A percentile compares a stretch with the other conserved stretches of the same genome.
phyloP scores from a whole-genome alignment of 2,329 filamentous ascomycete species.

The Ceratocystis eucalypticola region DNA sequence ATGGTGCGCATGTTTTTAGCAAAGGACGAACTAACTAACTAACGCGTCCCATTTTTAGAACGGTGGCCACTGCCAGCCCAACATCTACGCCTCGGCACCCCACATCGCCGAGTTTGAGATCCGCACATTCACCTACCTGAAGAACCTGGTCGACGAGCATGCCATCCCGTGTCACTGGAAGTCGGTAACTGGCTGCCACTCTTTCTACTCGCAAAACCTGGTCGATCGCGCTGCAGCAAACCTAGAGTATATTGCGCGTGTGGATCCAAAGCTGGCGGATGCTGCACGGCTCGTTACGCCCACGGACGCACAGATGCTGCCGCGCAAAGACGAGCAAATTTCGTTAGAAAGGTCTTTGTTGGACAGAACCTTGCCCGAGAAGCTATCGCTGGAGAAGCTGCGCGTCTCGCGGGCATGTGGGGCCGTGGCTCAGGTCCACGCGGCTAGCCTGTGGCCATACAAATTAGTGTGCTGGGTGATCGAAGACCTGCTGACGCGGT shows the following conservation, averaged over 20 bases:
- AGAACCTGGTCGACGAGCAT: conserved; percentile 41
- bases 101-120: conserved; percentile 60
- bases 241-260: conserved; percentile 36
- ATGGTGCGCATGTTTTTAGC: background rate
- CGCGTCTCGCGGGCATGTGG: conserved; percentile 45
- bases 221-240: conserved; percentile 38
- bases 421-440: conserved; percentile 49
- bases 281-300: conserved; percentile 32
- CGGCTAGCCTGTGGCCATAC: conserved; percentile 68
- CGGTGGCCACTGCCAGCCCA: conserved; percentile 62
- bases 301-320: conserved; percentile 22
- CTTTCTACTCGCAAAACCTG: conserved; percentile 43
- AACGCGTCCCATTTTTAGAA: conserved; percentile 32
- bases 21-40: background rate
- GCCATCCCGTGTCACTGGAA: conserved; percentile 58
- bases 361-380: conserved; percentile 15
- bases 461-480: conserved; percentile 66
- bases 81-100: conserved; percentile 47
- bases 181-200: conserved; percentile 48
- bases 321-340: conserved; percentile 22
- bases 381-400: conserved; percentile 34
- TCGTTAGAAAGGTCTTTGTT: conserved; percentile 28
- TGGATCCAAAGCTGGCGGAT: conserved; percentile 44
- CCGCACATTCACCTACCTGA: conserved; percentile 49
- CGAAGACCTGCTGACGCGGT: conserved; percentile 37